These are phyloP conservation scores for Piper betle DNA, from an alignment of 164 flowering plant species.

Conservation along the genomic window DNA sequence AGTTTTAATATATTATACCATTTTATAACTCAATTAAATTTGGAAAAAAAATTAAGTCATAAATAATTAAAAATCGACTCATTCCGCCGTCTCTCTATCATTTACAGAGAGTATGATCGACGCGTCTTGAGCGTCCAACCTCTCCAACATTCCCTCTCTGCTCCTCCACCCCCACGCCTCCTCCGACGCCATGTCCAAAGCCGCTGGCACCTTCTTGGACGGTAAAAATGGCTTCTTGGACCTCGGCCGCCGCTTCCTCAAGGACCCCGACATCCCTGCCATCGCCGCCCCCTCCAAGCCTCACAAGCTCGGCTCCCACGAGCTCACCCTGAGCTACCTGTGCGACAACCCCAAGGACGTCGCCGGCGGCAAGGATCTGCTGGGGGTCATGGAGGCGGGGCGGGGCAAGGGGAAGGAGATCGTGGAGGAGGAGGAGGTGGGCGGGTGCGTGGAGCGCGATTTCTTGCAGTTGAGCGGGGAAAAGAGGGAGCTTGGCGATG, in stretches of 20 bases:
- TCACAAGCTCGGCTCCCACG: conserved; percentile 32
- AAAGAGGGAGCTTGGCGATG: conserved; percentile 25
- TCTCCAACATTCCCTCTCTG: neutral
- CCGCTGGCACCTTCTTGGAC: neutral
- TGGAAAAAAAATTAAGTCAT: too few relatives aligned
- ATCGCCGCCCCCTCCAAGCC: neutral
- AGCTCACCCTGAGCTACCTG: conserved; percentile 73
- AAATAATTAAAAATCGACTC: too few relatives aligned
- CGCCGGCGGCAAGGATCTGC: conserved; percentile 22
- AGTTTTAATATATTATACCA: too few relatives aligned
- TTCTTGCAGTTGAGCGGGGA: conserved; percentile 57
- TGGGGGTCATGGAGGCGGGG: conserved; percentile 25
- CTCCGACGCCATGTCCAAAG: conserved; percentile 1
- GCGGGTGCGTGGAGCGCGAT: conserved; percentile 80
- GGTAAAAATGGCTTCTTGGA: conserved; percentile 1
- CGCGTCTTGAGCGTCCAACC: neutral
- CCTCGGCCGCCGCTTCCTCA: conserved; percentile 2
- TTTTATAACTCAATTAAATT: too few relatives aligned
- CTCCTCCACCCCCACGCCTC: neutral
- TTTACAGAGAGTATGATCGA: too few relatives aligned
- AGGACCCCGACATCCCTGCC: conserved; percentile 3
- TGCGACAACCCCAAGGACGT: conserved; percentile 53
- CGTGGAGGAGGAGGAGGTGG: conserved; percentile 16
- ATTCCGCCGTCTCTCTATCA: too few relatives aligned
- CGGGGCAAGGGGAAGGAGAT: conserved; percentile 61